Evolutionary conservation across 192 early-diverging fungal genomes (phyloP).

Genomic region (Lobulomyces angularis): DNA sequence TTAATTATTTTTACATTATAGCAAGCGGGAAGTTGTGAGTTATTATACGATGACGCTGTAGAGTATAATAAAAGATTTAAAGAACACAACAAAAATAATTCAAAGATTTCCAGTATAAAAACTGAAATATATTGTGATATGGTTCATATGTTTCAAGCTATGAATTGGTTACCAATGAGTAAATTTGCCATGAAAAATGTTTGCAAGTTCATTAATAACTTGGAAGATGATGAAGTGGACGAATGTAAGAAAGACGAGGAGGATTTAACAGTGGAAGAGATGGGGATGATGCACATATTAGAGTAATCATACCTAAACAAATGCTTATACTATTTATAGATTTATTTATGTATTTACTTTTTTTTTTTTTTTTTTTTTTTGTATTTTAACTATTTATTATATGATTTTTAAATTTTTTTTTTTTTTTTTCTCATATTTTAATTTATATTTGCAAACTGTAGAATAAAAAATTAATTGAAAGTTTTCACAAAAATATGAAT

Average conservation of each 20-base stretch:
- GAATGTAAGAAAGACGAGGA: constrained; percentile 1
- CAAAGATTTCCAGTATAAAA: constrained; percentile 12
- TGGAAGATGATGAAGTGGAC: constrained; percentile 4
- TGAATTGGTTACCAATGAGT: constrained; percentile 10
- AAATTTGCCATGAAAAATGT: constrained; percentile 6
- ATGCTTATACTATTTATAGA: too few species aligned
- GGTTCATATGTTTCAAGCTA: constrained; percentile 26
- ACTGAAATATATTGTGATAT: constrained; percentile 36
- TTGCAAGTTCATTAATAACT: constrained; percentile 10
- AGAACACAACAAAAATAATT: background rate
- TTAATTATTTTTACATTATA: background rate
- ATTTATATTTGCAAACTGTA: too few species aligned
- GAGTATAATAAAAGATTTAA: constrained; percentile 15
- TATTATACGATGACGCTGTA: constrained; percentile 27
- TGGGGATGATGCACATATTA: too few species aligned
- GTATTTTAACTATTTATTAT: too few species aligned
- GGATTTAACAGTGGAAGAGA: constrained; percentile 6
- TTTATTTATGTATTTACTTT: too few species aligned
- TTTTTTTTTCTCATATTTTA: too few species aligned
- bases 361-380: too few species aligned
- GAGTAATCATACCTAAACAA: too few species aligned
- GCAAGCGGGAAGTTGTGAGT: constrained; percentile 27
- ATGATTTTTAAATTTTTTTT: too few species aligned
- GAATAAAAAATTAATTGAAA: too few species aligned
- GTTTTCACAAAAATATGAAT: too few species aligned